phyloP scores from a whole-genome alignment of 768 basidiomycete genomes.

The Strobilomyces echinocephalus region DNA sequence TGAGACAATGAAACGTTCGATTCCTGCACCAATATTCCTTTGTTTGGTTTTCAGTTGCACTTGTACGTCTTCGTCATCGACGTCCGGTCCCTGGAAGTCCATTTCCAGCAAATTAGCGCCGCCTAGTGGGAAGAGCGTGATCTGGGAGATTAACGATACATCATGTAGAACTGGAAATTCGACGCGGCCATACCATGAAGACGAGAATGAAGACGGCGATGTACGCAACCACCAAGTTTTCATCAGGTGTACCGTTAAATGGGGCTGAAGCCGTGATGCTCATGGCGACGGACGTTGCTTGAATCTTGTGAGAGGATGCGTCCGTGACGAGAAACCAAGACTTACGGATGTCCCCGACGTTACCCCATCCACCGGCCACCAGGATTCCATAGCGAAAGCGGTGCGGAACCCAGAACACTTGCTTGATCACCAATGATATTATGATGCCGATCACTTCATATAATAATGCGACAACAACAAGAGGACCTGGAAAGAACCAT shows the following conservation, averaged over 20 bases:
- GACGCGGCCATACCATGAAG: constrained; percentile 43
- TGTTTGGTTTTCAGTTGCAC: constrained; percentile 41
- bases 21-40: constrained; percentile 10
- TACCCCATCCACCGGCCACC: constrained; percentile 65
- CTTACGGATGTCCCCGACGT: constrained; percentile 69
- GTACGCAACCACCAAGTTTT: constrained; percentile 62
- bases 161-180: background rate
- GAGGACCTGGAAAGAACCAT: constrained; percentile 43
- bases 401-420: constrained; percentile 74
- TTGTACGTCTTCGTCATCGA: constrained; percentile 52
- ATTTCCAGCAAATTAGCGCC: constrained; percentile 49
- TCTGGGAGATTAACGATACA: constrained; percentile 26
- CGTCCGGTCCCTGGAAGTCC: constrained; percentile 64
- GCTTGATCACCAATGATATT: constrained; percentile 52
- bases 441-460: constrained; percentile 54
- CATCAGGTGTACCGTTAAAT: constrained; percentile 54
- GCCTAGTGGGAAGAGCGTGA: constrained; percentile 64
- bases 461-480: constrained; percentile 54
- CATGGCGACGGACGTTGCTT: constrained; percentile 63
- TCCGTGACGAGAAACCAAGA: background rate
- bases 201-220: constrained; percentile 58
- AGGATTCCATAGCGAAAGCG: constrained; percentile 69
- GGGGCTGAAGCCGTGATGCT: constrained; percentile 58
- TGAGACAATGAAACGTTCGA: constrained; percentile 9
- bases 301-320: background rate